A percentile compares a stretch with the other conserved stretches of the same genome.
Conservation (phyloP, 2,329 filamentous ascomycete genomes). For the Exophiala dermatitidis region DNA sequence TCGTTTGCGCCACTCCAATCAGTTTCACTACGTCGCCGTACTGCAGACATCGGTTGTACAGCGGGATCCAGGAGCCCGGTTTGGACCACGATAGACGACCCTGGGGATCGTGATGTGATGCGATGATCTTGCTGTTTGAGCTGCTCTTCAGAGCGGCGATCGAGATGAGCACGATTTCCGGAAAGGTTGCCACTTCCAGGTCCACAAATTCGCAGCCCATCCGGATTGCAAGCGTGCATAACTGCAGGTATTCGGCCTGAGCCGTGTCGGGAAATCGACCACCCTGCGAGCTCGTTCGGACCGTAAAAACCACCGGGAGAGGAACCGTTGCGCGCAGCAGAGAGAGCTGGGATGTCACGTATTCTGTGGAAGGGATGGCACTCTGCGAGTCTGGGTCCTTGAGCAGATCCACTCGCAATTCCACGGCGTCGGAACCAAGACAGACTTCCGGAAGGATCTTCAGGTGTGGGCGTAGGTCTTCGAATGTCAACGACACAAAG, state of each 20-base stretch:
- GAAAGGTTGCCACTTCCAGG: slow-evolving; percentile 72
- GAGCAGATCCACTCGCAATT: slow-evolving; percentile 86
- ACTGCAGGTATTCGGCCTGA: slow-evolving; percentile 59
- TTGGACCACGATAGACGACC: slow-evolving; percentile 70
- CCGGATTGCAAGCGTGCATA: slow-evolving; percentile 72
- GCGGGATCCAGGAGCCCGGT: slow-evolving; percentile 83
- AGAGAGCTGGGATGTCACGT: slow-evolving; percentile 73
- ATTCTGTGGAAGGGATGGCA: slow-evolving; percentile 61
- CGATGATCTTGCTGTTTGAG: slow-evolving; percentile 74
- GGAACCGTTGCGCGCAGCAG: slow-evolving; percentile 64
- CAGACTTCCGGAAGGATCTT: slow-evolving; percentile 63
- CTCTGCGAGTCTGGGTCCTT: slow-evolving; percentile 57
- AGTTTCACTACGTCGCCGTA: slow-evolving; percentile 93
- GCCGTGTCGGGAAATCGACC: slow-evolving; percentile 77
- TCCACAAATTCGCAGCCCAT: slow-evolving; percentile 90
- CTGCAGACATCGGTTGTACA: slow-evolving; percentile 83
- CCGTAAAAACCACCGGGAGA: slow-evolving; percentile 83
- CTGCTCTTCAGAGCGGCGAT: slow-evolving; percentile 55
- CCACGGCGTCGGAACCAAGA: slow-evolving; percentile 85
- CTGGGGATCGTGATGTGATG: slow-evolving; percentile 85
- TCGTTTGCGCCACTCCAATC: slow-evolving; percentile 66
- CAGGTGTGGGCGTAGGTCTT: slow-evolving; percentile 59
- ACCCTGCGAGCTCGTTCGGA: slow-evolving; percentile 78
- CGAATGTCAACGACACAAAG: slow-evolving; percentile 85
- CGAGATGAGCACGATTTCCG: slow-evolving; percentile 63